Conservation (phyloP, 345 rosid species). For the Lumnitzera racemosa region DNA sequence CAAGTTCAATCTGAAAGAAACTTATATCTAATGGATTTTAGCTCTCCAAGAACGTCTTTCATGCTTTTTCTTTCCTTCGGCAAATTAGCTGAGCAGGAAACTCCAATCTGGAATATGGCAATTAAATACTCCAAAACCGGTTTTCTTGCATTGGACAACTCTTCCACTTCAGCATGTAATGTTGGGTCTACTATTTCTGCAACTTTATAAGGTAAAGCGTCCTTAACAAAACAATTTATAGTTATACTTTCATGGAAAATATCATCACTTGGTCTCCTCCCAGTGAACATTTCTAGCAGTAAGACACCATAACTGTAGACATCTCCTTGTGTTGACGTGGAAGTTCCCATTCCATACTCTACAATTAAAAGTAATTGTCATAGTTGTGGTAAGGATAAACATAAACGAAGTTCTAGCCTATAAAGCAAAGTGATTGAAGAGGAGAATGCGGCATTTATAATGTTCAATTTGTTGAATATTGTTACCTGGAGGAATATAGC, state of each 20-base stretch:
- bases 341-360: constrained; percentile 16
- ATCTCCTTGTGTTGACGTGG: constrained; percentile 10
- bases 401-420: too few relatives aligned
- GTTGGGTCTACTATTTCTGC: constrained; percentile 4
- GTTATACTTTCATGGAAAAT: constrained; percentile 4
- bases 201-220: constrained; percentile 1
- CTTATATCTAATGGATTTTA: background rate
- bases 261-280: constrained; percentile 11
- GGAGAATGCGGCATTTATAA: too few relatives aligned
- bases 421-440: background rate
- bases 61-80: constrained; percentile 5
- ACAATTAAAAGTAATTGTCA: background rate
- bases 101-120: constrained; percentile 1
- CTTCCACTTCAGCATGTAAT: background rate
- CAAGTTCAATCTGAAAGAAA: too few relatives aligned
- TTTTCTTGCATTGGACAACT: background rate
- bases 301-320: constrained; percentile 3
- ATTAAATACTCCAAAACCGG: background rate
- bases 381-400: too few relatives aligned
- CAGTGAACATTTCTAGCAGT: constrained; percentile 9
- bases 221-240: constrained; percentile 4
- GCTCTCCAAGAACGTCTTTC: background rate
- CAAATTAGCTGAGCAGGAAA: constrained; percentile 6
- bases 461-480: too few relatives aligned
- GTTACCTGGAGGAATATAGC: constrained; percentile 11